phyloP scores from a whole-genome alignment of 2,329 filamentous ascomycete species.

The Fusarium sp. region DNA sequence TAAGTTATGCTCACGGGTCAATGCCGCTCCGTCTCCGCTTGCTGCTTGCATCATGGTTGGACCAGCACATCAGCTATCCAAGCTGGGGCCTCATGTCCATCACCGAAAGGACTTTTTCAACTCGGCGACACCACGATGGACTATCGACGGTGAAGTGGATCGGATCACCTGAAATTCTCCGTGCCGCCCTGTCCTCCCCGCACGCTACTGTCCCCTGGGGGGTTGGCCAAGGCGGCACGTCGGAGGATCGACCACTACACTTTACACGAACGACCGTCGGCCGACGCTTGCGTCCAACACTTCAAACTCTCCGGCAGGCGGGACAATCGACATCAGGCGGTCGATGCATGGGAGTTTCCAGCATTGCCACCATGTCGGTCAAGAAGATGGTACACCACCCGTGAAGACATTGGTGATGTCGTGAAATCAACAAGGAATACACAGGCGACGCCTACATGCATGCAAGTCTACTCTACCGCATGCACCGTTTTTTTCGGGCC shows the following conservation, averaged over 20 bases:
- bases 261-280: slow-evolving; percentile 5
- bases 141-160: slow-evolving; percentile 11
- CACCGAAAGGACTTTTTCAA: not conserved
- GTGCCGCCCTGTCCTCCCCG: not conserved
- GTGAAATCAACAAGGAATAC: slow-evolving; percentile 7
- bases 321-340: not conserved
- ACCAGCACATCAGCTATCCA: slow-evolving; percentile 4
- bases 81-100: not conserved
- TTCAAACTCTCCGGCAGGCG: not conserved
- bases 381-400: not conserved
- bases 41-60: not conserved
- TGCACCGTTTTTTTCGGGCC: slow-evolving; percentile 1
- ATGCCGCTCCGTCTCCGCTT: not conserved
- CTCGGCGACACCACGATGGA: not conserved
- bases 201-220: not conserved
- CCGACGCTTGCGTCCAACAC: slow-evolving; percentile 11
- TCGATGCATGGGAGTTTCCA: not conserved
- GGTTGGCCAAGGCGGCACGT: slow-evolving; percentile 11
- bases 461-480: slow-evolving; percentile 21
- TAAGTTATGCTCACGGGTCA: not conserved
- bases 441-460: slow-evolving; percentile 23
- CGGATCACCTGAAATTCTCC: not conserved
- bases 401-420: not conserved
- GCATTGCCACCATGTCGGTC: slow-evolving; percentile 11
- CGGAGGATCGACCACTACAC: slow-evolving; percentile 11